Evolutionary conservation across 1,284 basidiomycete species (phyloP).

Genomic region (Violaceomyces palustris): DNA sequence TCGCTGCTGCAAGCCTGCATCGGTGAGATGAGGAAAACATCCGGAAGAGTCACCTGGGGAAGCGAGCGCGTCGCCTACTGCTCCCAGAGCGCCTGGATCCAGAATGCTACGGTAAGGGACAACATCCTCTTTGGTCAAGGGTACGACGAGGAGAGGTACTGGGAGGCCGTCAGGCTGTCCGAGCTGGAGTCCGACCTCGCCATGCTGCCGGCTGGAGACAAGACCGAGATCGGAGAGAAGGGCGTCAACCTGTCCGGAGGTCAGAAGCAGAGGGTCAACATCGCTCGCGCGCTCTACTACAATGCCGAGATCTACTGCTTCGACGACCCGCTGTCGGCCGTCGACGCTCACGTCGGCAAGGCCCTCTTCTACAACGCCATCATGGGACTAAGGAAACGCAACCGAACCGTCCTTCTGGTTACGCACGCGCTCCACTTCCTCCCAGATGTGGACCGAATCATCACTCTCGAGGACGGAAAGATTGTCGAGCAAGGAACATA

Average conservation of each 20-base stretch:
- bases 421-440: constrained; percentile 58
- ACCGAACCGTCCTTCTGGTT: constrained; percentile 49
- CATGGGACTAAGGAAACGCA: constrained; percentile 27
- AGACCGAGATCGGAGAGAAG: constrained; percentile 63
- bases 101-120: constrained; percentile 68
- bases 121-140: constrained; percentile 55
- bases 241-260: constrained; percentile 58
- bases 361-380: constrained; percentile 50
- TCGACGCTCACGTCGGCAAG: constrained; percentile 52
- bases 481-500: constrained; percentile 66
- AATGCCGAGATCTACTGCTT: constrained; percentile 65
- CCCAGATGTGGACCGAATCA: constrained; percentile 62
- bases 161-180: constrained; percentile 40
- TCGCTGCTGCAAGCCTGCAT: constrained; percentile 45
- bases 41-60: constrained; percentile 44
- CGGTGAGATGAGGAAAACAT: constrained; percentile 46
- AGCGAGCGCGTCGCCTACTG: constrained; percentile 64
- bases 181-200: constrained; percentile 61
- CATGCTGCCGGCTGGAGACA: constrained; percentile 67
- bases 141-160: constrained; percentile 58
- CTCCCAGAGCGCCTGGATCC: constrained; percentile 82
- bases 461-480: constrained; percentile 67
- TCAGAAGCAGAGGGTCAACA: constrained; percentile 66
- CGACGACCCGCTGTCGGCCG: constrained; percentile 69
- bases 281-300: constrained; percentile 68